Percentiles rank a stretch among this genome's conserved stretches.
Conservation (phyloP, 306 rosid species). For the Sindora glabra region DNA sequence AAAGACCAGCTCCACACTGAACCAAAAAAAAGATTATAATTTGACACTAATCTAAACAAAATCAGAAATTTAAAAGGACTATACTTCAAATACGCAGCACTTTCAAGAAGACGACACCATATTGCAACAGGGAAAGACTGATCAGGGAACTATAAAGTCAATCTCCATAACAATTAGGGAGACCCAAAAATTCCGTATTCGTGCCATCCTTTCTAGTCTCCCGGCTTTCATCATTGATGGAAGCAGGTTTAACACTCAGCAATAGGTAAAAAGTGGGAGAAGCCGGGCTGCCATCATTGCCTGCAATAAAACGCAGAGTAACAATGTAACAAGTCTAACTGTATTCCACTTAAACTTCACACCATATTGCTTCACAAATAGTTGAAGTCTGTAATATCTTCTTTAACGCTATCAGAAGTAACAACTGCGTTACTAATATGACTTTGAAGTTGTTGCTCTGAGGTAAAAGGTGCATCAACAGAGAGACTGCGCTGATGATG, state of each 20-base stretch:
- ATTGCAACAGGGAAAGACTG: neutral
- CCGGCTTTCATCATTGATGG: slow-evolving; percentile 17
- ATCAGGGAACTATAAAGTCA: neutral
- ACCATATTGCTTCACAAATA: neutral
- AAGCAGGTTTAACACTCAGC: slow-evolving; percentile 24
- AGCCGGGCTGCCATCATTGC: slow-evolving; percentile 20
- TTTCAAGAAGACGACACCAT: too few relatives aligned
- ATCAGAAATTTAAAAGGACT: too few relatives aligned
- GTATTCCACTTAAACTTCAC: neutral
- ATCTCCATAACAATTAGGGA: slow-evolving; percentile 34
- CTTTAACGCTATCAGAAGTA: slow-evolving; percentile 45
- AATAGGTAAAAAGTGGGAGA: slow-evolving; percentile 19
- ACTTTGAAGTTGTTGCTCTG: slow-evolving; percentile 37
- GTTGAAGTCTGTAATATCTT: slow-evolving; percentile 57
- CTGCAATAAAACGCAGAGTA: slow-evolving; percentile 44
- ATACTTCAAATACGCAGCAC: too few relatives aligned
- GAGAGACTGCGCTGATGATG: slow-evolving; percentile 85
- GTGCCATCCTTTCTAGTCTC: slow-evolving; percentile 19
- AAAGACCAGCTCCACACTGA: slow-evolving; percentile 69
- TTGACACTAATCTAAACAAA: too few relatives aligned
- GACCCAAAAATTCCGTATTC: slow-evolving; percentile 25
- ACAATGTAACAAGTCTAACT: neutral
- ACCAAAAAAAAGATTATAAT: slow-evolving; percentile 12
- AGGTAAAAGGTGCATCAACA: slow-evolving; percentile 45
- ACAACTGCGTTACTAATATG: slow-evolving; percentile 29